Percentiles rank a stretch among this genome's conserved stretches.
Evolutionary conservation across 257 asterid species (phyloP).

Genomic region (Forsythia viridissima): DNA sequence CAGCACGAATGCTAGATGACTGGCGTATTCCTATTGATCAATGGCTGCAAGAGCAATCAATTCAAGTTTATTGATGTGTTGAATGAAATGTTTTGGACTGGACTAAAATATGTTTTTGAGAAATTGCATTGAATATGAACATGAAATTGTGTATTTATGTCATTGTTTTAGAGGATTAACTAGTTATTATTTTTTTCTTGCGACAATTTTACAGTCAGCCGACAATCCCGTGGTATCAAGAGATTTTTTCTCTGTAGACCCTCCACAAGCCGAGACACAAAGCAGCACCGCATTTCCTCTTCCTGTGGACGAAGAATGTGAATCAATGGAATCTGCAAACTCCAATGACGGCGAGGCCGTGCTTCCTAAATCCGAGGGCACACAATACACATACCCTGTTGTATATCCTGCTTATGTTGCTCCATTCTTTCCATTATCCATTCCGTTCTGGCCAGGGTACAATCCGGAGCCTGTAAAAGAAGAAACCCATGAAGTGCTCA

Average conservation of each 20-base stretch:
- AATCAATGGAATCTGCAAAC: constrained; percentile 81
- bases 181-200: constrained; percentile 9
- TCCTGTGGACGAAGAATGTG: constrained; percentile 73
- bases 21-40: background rate
- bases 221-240: constrained; percentile 60
- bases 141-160: background rate
- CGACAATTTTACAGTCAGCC: constrained; percentile 43
- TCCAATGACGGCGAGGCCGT: constrained; percentile 57
- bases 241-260: constrained; percentile 60
- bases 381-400: constrained; percentile 67
- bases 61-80: background rate
- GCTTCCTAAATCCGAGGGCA: constrained; percentile 47
- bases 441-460: constrained; percentile 74
- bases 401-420: constrained; percentile 81
- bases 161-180: constrained; percentile 13
- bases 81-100: background rate
- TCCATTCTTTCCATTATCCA: constrained; percentile 66
- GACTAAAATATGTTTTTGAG: background rate
- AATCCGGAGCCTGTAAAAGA: constrained; percentile 55
- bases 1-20: background rate
- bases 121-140: background rate
- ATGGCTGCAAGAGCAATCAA: background rate
- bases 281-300: constrained; percentile 46
- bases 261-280: constrained; percentile 53
- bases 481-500: constrained; percentile 82